Evolutionary conservation across 2,329 filamentous ascomycete species (phyloP).

Genomic region (Annulohypoxylon truncatum): DNA sequence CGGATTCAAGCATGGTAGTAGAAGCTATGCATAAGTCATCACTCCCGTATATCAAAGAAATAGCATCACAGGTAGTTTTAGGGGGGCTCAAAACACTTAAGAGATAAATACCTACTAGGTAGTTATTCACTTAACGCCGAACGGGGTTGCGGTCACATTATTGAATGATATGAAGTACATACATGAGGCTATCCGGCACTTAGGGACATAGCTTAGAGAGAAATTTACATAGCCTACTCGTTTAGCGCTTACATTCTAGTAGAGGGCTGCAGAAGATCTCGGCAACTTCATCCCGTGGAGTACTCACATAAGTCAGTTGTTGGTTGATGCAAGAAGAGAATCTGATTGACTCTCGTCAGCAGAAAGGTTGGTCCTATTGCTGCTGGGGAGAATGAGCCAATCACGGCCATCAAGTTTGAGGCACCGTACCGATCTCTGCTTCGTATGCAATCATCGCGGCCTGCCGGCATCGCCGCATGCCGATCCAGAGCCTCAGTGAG

Average conservation of each 20-base stretch:
- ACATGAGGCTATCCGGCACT: background rate
- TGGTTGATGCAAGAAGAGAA: background rate
- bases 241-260: background rate
- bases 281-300: background rate
- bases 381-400: slow-evolving; percentile 7
- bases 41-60: too few species aligned
- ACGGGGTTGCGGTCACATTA: too few species aligned
- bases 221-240: too few species aligned
- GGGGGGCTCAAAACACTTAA: too few species aligned
- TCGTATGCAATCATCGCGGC: slow-evolving; percentile 28
- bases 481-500: slow-evolving; percentile 1
- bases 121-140: too few species aligned
- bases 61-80: too few species aligned
- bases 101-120: too few species aligned
- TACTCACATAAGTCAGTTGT: background rate
- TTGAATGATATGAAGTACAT: too few species aligned
- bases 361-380: background rate
- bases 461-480: slow-evolving; percentile 25
- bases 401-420: slow-evolving; percentile 2
- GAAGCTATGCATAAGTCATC: too few species aligned
- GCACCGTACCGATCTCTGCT: slow-evolving; percentile 21
- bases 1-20: too few species aligned
- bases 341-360: background rate
- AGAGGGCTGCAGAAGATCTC: background rate
- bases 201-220: too few species aligned